A percentile compares a stretch with the other conserved stretches of the same genome.
phyloP scores from a whole-genome alignment of 1,284 basidiomycete genomes.

The Melampsora americana region DNA sequence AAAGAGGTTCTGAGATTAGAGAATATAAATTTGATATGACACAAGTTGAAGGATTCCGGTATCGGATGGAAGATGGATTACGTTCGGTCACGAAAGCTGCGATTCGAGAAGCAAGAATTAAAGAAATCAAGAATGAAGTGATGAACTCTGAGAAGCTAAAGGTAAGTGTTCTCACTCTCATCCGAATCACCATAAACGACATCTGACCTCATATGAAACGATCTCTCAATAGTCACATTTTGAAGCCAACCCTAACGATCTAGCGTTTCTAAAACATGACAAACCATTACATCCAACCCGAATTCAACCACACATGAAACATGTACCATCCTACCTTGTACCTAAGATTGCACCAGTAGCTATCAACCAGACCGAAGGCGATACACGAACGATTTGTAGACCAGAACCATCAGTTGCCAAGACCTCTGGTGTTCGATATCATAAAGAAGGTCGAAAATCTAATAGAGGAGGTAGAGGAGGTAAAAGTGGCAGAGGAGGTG shows the following conservation, averaged over 20 bases:
- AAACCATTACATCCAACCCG: conserved; percentile 83
- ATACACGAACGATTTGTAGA: neutral
- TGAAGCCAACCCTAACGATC: conserved; percentile 90
- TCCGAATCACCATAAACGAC: neutral
- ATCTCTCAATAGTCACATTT: conserved; percentile 73
- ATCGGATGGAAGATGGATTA: conserved; percentile 95
- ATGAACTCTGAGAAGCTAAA: conserved; percentile 94
- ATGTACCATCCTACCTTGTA: conserved; percentile 88
- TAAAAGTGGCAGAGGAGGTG: conserved; percentile 4
- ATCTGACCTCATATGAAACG: conserved; percentile 6
- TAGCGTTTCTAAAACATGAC: conserved; percentile 90
- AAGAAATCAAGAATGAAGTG: conserved; percentile 90
- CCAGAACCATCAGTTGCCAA: neutral
- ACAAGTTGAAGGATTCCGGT: conserved; percentile 96
- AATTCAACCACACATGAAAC: conserved; percentile 88
- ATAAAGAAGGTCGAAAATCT: neutral
- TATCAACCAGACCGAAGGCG: conserved; percentile 19
- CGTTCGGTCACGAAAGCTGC: conserved; percentile 79
- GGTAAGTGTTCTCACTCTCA: conserved; percentile 58
- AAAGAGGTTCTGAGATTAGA: conserved; percentile 71
- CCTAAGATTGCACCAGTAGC: conserved; percentile 68
- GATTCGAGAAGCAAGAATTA: conserved; percentile 85
- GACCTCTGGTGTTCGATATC: neutral
- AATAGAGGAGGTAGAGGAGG: conserved; percentile 14
- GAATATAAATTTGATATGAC: conserved; percentile 91